Evolutionary conservation across 2,329 filamentous ascomycete species (phyloP).

Genomic region (Colletotrichum gloeosporioides): DNA sequence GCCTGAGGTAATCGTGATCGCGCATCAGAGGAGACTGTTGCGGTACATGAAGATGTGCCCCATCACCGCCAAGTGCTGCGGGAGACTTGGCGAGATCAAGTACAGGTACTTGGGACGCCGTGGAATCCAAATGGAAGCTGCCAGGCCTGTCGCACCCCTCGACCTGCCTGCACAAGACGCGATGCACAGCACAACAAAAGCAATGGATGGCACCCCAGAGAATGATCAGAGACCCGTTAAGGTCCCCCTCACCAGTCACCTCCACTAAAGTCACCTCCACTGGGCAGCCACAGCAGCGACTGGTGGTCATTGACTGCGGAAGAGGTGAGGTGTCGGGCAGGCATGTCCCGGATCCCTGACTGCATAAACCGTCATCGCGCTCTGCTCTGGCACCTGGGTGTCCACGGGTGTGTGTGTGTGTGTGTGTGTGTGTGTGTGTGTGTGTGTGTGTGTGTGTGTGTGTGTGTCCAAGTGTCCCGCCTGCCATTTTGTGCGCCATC

Average conservation of each 20-base stretch:
- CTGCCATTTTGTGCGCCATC: not conserved
- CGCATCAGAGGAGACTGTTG: not conserved
- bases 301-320: not conserved
- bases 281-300: not conserved
- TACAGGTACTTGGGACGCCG: not conserved
- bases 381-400: not conserved
- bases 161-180: not conserved
- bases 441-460: not conserved
- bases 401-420: not conserved
- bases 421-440: not conserved
- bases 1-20: not conserved
- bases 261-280: not conserved
- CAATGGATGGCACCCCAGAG: not conserved
- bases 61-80: too few relatives aligned
- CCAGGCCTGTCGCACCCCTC: not conserved
- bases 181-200: not conserved
- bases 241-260: not conserved
- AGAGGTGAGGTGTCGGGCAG: not conserved
- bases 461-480: not conserved
- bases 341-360: not conserved
- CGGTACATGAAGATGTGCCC: not conserved
- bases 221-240: not conserved
- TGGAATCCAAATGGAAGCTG: constrained; percentile 18
- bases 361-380: not conserved
- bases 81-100: not conserved